These are phyloP conservation scores for Jatropha podagrica DNA, from an alignment of 441 rosid genomes.

Conservation along the genomic window DNA sequence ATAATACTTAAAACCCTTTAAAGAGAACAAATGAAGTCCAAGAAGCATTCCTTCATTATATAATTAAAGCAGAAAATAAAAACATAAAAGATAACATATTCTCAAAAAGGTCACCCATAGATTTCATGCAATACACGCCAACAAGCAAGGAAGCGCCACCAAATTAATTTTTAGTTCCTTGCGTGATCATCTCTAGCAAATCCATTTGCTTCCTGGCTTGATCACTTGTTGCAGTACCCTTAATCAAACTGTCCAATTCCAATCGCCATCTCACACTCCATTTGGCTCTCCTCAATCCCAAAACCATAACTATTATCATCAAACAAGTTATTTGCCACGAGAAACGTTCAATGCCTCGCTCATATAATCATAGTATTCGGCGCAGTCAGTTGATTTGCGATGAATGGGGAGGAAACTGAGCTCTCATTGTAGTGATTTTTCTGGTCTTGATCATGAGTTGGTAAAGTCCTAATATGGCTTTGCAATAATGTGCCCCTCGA, in stretches of 20 bases:
- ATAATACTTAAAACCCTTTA: too few relatives aligned
- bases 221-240: background rate
- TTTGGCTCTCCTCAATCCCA: slow-evolving; percentile 1
- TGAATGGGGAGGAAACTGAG: background rate
- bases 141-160: too few relatives aligned
- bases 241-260: slow-evolving; percentile 26
- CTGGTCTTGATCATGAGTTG: background rate
- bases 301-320: slow-evolving; percentile 13
- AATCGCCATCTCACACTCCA: background rate
- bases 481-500: slow-evolving; percentile 33
- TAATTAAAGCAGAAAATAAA: too few relatives aligned
- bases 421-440: background rate
- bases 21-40: too few relatives aligned
- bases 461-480: slow-evolving; percentile 52
- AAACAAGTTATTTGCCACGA: background rate
- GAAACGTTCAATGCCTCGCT: too few relatives aligned
- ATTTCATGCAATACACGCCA: too few relatives aligned
- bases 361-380: too few relatives aligned
- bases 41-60: too few relatives aligned
- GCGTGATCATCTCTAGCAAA: slow-evolving; percentile 39
- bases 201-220: slow-evolving; percentile 38
- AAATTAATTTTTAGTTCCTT: background rate
- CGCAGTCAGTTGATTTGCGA: too few relatives aligned
- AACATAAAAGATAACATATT: too few relatives aligned
- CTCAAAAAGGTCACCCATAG: too few relatives aligned